These are phyloP conservation scores for Sclerotinia sclerotiorum DNA, from an alignment of 2,329 filamentous ascomycete genomes.

Conservation along the genomic window DNA sequence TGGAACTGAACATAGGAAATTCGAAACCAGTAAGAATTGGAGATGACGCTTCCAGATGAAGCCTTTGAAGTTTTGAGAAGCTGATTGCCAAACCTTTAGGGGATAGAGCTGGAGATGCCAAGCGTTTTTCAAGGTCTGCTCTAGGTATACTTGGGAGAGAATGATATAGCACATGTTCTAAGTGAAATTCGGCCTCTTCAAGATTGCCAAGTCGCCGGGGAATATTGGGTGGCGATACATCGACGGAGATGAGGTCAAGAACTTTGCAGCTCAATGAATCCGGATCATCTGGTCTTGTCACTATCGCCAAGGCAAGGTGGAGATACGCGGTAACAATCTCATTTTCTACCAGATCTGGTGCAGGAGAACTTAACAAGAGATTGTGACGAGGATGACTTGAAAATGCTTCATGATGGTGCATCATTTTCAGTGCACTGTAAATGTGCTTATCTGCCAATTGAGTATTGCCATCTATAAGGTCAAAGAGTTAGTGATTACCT, in stretches of 20 bases:
- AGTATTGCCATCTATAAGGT: conserved; percentile 25
- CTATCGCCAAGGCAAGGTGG: conserved; percentile 27
- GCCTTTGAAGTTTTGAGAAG: conserved; percentile 20
- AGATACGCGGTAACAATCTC: conserved; percentile 31
- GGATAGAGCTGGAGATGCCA: conserved; percentile 22
- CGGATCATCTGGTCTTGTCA: conserved; percentile 20
- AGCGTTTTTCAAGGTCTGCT: conserved; percentile 18
- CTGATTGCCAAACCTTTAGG: conserved; percentile 23
- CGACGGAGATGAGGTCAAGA: conserved; percentile 26
- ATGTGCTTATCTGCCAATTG: conserved; percentile 28
- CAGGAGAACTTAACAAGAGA: conserved; percentile 10
- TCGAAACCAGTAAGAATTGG: conserved; percentile 20
- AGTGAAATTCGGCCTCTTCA: conserved; percentile 18
- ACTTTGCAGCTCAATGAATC: conserved; percentile 20
- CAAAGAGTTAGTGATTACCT: neutral
- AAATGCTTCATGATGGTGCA: conserved; percentile 24
- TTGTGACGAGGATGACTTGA: conserved; percentile 16
- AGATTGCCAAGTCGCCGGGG: conserved; percentile 12
- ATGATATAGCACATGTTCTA: conserved; percentile 22
- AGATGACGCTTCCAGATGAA: conserved; percentile 20
- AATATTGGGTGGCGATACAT: conserved; percentile 1
- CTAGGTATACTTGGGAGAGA: conserved; percentile 20
- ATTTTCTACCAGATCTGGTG: conserved; percentile 28
- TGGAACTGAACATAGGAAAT: conserved; percentile 24
- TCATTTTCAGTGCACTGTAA: conserved; percentile 28